These are phyloP conservation scores for Crotalaria pallida DNA, from an alignment of 306 rosid genomes.

Conservation along the genomic window DNA sequence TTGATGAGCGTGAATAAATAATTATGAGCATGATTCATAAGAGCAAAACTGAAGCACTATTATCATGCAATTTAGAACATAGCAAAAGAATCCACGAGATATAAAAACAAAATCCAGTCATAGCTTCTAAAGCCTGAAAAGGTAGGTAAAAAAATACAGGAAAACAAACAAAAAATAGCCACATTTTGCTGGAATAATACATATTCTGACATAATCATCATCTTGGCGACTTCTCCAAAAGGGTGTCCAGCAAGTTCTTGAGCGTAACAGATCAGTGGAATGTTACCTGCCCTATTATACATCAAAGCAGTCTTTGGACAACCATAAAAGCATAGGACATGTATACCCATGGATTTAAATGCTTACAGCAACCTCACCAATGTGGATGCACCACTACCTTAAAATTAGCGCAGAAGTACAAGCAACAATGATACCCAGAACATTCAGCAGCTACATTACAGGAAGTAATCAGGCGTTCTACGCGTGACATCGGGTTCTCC, in stretches of 20 bases:
- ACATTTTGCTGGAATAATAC: slow-evolving; percentile 51
- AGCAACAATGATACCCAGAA: slow-evolving; percentile 14
- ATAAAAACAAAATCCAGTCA: slow-evolving; percentile 31
- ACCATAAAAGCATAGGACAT: slow-evolving; percentile 29
- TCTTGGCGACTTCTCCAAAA: slow-evolving; percentile 42
- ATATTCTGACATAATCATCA: slow-evolving; percentile 37
- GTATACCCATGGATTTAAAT: slow-evolving; percentile 31
- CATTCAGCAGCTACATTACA: slow-evolving; percentile 44
- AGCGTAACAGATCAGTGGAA: slow-evolving; percentile 44
- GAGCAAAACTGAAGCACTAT: slow-evolving; percentile 23
- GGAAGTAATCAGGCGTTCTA: slow-evolving; percentile 97
- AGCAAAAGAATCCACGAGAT: slow-evolving; percentile 36
- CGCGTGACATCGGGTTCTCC: slow-evolving; percentile 99
- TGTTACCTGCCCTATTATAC: slow-evolving; percentile 51
- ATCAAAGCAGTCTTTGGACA: slow-evolving; percentile 46
- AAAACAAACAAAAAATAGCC: slow-evolving; percentile 36
- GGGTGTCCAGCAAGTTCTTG: slow-evolving; percentile 47
- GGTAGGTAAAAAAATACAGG: slow-evolving; percentile 4
- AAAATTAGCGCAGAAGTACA: slow-evolving; percentile 32
- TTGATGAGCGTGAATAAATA: neutral
- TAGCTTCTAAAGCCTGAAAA: slow-evolving; percentile 25
- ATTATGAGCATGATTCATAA: neutral
- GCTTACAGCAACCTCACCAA: slow-evolving; percentile 39
- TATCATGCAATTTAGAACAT: slow-evolving; percentile 17
- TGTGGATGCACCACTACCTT: slow-evolving; percentile 36